phyloP scores from a whole-genome alignment of 139 green algal genomes.

The Micromonas commoda region DNA sequence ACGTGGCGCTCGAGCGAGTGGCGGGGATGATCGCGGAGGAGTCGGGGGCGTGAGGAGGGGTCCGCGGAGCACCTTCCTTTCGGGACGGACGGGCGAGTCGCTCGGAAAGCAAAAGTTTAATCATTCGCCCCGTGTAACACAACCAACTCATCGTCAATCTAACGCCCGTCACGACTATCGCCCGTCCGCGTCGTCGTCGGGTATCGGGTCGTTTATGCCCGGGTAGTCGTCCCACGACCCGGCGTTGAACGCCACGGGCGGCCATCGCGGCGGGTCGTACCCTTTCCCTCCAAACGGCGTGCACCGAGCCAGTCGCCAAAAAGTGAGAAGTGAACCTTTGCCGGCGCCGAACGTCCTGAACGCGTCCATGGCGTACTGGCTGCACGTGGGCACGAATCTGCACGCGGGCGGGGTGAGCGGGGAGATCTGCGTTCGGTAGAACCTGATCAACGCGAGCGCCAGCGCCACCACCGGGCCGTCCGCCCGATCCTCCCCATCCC shows the following conservation, averaged over 20 bases:
- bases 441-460: slow-evolving; percentile 10
- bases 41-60: too few relatives aligned
- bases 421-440: slow-evolving; percentile 30
- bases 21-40: too few relatives aligned
- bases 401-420: slow-evolving; percentile 28
- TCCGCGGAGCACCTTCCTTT: too few relatives aligned
- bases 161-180: too few relatives aligned
- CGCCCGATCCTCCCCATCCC: background rate
- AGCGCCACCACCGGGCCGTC: background rate
- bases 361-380: slow-evolving; percentile 31
- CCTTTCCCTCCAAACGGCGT: slow-evolving; percentile 31
- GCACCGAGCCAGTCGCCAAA: slow-evolving; percentile 32
- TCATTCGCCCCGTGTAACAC: too few relatives aligned
- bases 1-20: too few relatives aligned
- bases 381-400: slow-evolving; percentile 37
- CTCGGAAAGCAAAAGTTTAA: too few relatives aligned
- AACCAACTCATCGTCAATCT: too few relatives aligned
- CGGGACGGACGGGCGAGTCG: too few relatives aligned
- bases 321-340: slow-evolving; percentile 36
- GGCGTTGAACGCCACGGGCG: background rate
- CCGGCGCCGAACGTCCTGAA: slow-evolving; percentile 31
- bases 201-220: background rate
- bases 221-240: background rate
- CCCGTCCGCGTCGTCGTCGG: background rate
- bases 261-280: slow-evolving; percentile 28